Evolutionary conservation across 2,329 filamentous ascomycete species (phyloP), one percentile per base, ranked within the genome.

Genomic region (Cladophialophora chaetospira): DNA sequence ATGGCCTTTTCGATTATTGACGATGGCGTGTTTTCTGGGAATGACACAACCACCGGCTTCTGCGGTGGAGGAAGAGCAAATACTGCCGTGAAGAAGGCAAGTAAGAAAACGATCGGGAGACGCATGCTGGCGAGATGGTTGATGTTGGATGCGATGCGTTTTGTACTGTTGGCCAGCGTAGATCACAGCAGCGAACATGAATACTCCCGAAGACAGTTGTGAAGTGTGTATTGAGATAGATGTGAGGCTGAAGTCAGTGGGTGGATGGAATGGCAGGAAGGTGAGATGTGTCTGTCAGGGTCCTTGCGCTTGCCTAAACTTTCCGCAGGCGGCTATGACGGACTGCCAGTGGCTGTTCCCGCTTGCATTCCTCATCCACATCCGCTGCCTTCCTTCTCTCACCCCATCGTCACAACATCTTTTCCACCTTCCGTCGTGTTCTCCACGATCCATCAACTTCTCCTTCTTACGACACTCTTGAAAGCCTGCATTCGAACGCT

Each of bases 21-120:
- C 62, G 87, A 77, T 17, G 90, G 87, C 66, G 85, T 88, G 45
- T 83, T 79, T 49, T 85, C 77, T 21, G 88, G 84, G 69, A 91
- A 96, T 68, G 82, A 89, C 67, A 97, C 80, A 66, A 97, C 86
- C 62, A 95, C 84, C 31, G 84, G 83, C 72, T 90, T 89, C 69
- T 86, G 82, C 1, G 76, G 73, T 47, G 73, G 67, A 19, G 60
- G 54, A 13, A 59, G 35, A 9, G 60, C 60, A 23, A 62, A 33
- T 25, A 63, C 77, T 55, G 87, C 87, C 66, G 89, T 80, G 60
- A 83, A 85, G 58, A 84, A 71, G 26, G 80, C 79, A 61, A 84
- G 78, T 49, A 88, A 75, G 56, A 85, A 71, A 60, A 84, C 69
- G 65, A 87, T 67, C 58, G 82, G 71, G 66, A 86, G 75, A 75